Base-by-base conservation (phyloP, 805 yeast species). In the Jamesozyma spencerorum region DNA sequence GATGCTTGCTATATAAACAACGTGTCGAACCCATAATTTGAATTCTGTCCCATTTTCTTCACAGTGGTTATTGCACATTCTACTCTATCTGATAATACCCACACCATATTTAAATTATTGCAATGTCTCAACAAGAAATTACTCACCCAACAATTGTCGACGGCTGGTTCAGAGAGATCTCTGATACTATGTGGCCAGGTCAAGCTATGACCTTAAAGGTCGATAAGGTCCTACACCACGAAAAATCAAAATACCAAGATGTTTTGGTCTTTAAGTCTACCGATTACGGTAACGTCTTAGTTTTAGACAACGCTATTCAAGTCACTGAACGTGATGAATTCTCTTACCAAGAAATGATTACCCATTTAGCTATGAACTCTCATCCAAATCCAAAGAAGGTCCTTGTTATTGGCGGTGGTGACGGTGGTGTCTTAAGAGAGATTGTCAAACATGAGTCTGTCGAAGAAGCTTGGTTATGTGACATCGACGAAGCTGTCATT, bases 181-280 rank as follows among this genome's bases (percentile, higher is more conserved):
- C 95, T 51, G 85, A 88, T 64, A 85, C 94, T 60, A 83, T 86
- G 85, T 90, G 96, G 94, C 97, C 98, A 24, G 98, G 98, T 50
- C 95, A 88, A 73, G 97, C 97, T 52, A 81, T 92, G 92, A 76
- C 87, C 39, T 72, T 90, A 53, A 75, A 79, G 49, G 97, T 90
- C 43, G 86, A 90, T 51, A 79, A 87, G 64, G 75, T 90, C 39
- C 72, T 90, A 50, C 87, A 84, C 66, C 82, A 75, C 47, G 95
- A 82, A 63, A 74, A 81, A 64, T 85, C 96, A 45, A 75, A 80
- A 64, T 90, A 83, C 66, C 98, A 90, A 70, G 97, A 90, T 58
- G 88, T 90, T 15, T 70, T 90, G 43, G 92, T 92, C 40, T 92
- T 90, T 71, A 85, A 88, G 68, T 82, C 94, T 38, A 79, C 95